Evolutionary conservation across 345 rosid genomes (phyloP).

Genomic region (Rubroshorea leprosula): DNA sequence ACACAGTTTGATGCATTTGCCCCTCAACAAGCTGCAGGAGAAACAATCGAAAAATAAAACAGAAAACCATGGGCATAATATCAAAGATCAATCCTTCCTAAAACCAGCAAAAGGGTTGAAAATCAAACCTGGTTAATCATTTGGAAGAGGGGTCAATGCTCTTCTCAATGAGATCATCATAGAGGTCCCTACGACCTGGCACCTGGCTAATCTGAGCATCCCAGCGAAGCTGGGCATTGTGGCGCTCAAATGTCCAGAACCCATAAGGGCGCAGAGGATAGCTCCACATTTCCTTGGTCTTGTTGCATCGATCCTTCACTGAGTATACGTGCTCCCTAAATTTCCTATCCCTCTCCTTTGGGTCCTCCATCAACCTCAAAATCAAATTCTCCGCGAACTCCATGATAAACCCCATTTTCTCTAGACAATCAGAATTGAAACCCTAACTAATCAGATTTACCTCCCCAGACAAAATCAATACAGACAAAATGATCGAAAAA

Average conservation of each 20-base stretch:
- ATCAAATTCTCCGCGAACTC: slow-evolving; percentile 91
- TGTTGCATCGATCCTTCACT: slow-evolving; percentile 65
- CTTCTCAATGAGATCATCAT: slow-evolving; percentile 74
- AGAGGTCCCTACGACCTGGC: slow-evolving; percentile 91
- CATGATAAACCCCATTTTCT: slow-evolving; percentile 76
- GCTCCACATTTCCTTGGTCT: slow-evolving; percentile 98
- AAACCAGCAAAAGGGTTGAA: not conserved
- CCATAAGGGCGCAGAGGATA: slow-evolving; percentile 96
- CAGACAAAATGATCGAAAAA: not conserved
- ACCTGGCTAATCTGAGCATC: slow-evolving; percentile 97
- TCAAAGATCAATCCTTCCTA: no score
- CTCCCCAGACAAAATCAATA: not conserved
- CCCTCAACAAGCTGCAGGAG: no score
- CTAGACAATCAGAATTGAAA: no score
- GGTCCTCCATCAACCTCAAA: slow-evolving; percentile 92
- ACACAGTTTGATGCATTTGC: no score
- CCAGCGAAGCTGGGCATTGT: slow-evolving; percentile 88
- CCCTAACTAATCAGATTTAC: not conserved
- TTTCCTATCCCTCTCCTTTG: slow-evolving; percentile 78
- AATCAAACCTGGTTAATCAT: slow-evolving; percentile 8
- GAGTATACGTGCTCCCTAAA: slow-evolving; percentile 74
- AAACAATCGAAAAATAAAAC: no score
- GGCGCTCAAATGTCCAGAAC: slow-evolving; percentile 94
- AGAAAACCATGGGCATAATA: no score
- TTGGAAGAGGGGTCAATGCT: slow-evolving; percentile 22